These are phyloP conservation scores for Diaporthe amygdali DNA, from an alignment of 2,329 filamentous ascomycete genomes.

Conservation along the genomic window DNA sequence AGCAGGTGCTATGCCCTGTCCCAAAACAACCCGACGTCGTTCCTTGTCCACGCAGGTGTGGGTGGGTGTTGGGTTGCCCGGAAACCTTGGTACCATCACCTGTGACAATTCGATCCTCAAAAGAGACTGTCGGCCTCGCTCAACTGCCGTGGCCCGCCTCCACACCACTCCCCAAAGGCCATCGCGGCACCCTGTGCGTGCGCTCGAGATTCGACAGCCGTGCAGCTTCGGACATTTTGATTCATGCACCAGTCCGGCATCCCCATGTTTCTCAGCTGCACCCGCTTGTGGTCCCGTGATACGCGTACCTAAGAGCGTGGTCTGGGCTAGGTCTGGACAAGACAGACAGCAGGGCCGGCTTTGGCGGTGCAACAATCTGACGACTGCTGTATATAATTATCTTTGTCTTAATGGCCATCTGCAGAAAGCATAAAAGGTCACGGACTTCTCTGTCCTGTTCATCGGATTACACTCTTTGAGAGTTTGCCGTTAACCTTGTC, in stretches of 20 bases:
- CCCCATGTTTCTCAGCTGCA: conserved; percentile 5
- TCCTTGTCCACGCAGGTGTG: background rate
- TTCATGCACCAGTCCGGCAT: conserved; percentile 1
- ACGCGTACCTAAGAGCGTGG: background rate
- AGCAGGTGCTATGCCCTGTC: background rate
- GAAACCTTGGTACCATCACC: conserved; percentile 7
- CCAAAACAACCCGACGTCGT: background rate
- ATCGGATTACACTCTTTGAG: background rate
- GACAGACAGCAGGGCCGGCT: background rate
- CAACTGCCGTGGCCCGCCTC: conserved; percentile 9
- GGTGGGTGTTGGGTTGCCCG: background rate
- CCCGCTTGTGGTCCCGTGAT: conserved; percentile 5
- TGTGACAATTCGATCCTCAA: conserved; percentile 4
- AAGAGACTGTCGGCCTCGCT: background rate
- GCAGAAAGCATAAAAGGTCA: background rate
- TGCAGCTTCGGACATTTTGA: conserved; percentile 9
- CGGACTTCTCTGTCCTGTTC: background rate
- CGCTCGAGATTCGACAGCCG: background rate
- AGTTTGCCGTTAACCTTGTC: background rate
- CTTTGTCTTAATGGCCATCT: background rate
- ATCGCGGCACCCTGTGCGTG: background rate
- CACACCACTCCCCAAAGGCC: background rate
- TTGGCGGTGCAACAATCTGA: background rate
- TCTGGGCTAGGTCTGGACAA: background rate
- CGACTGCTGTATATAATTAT: background rate